Base-by-base conservation (phyloP, 139 green algal genomes). In the Astrephomene gubernaculifera region DNA sequence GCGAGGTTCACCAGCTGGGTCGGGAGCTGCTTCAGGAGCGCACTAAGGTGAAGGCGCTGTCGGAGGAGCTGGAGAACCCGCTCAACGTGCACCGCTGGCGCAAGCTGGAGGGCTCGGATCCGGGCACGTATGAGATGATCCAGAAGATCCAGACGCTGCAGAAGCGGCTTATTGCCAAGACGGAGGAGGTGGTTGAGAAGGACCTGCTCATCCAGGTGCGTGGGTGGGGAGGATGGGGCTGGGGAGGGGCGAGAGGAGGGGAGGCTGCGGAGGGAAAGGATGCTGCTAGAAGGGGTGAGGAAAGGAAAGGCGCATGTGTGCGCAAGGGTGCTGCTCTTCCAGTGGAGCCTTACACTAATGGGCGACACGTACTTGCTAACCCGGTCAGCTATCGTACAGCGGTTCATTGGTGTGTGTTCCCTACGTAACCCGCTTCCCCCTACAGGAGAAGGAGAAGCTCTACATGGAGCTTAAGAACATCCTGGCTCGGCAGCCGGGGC, bases 101-200 rank as follows among this genome's bases (percentile, higher is more conserved):
- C 61, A 98, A 98, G 89, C 95, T 99, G 78, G 95, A 99, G 89
- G 96, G 96, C 81, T 94, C 83, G 73, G 96, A 98, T 89, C 96
- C 96, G 0, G 87, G 89, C 36, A 95, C 95, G 0, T 98, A 97
- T 85, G 96, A 99, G 92, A 96, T 98, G 94, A 96, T 98, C 68
- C 95, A 97, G 82, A 98, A 98, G 93, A 96, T 98, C 61, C 96
- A 99, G 86, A 95, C 94, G 72, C 93, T 99, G 85, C 96, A 99
- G 90, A 95, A 95, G 88, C 91, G 96, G 8, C 92, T 99, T 36
- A 98, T 99, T 53, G 33, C 87, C 35, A 97, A 97, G 89, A 98
- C 94, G 19, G 96, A 98, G 90, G 94, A 97, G 90, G 88, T 97
- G 71, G 95, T 97, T 61, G 94, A 97, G 88, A 97, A 97, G 91